Evolutionary conservation across 257 asterid genomes (phyloP).

Genomic region (Anisodus tanguticus): DNA sequence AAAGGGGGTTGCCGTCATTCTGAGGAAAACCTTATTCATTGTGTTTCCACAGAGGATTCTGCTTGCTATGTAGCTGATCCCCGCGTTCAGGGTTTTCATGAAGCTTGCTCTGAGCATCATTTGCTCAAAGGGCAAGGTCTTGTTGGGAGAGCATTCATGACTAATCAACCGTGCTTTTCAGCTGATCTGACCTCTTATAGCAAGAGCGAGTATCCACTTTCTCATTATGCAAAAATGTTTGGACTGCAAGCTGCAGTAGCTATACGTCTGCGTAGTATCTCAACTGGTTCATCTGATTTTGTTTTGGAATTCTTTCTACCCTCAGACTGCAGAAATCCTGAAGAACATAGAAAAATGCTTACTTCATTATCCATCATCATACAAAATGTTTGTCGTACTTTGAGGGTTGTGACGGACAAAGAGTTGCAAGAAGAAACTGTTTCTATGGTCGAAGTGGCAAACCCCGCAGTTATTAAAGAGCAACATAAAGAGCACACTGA

Average conservation of each 20-base stretch:
- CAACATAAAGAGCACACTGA: conserved; percentile 28
- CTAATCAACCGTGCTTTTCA: conserved; percentile 83
- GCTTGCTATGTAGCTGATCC: conserved; percentile 73
- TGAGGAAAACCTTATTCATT: conserved; percentile 66
- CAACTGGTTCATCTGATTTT: conserved; percentile 67
- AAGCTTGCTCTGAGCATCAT: conserved; percentile 90
- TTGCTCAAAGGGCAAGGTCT: conserved; percentile 82
- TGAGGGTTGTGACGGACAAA: conserved; percentile 68
- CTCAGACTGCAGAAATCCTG: conserved; percentile 55
- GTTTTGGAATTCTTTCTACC: conserved; percentile 93
- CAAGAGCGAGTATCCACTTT: conserved; percentile 84
- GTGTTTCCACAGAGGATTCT: conserved; percentile 75
- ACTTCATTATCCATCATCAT: conserved; percentile 68
- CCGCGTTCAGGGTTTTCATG: conserved; percentile 68
- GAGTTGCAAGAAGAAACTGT: conserved; percentile 69
- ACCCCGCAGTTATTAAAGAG: conserved; percentile 31
- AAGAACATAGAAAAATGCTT: conserved; percentile 70
- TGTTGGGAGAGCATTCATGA: conserved; percentile 73
- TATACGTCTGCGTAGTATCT: conserved; percentile 72
- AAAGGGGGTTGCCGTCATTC: conserved; percentile 72
- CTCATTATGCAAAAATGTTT: conserved; percentile 89
- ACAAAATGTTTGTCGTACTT: conserved; percentile 62
- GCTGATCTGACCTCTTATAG: conserved; percentile 71
- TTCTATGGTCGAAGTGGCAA: conserved; percentile 30
- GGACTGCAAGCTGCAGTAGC: conserved; percentile 86